These are phyloP conservation scores for Multifurca ochricompacta DNA, from an alignment of 768 basidiomycete species.

Conservation along the genomic window DNA sequence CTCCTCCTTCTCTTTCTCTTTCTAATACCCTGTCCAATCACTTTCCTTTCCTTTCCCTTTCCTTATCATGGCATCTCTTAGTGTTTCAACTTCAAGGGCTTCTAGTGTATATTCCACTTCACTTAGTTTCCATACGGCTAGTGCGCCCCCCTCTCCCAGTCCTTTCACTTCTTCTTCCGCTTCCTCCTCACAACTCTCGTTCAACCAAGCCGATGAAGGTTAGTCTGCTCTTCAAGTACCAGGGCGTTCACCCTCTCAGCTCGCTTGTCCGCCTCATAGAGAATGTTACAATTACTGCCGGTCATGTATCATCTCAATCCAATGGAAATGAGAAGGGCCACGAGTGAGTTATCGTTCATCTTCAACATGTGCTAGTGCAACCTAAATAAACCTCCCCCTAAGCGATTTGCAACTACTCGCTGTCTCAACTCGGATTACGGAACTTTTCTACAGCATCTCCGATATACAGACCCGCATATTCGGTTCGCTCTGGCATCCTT, in stretches of 20 bases:
- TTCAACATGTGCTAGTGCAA: not conserved
- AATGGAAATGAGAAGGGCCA: slow-evolving; percentile 51
- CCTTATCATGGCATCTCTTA: slow-evolving; percentile 19
- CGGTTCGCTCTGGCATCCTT: slow-evolving; percentile 38
- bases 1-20: not conserved
- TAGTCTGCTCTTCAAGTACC: slow-evolving; percentile 4
- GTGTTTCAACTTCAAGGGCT: slow-evolving; percentile 8
- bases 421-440: slow-evolving; percentile 79
- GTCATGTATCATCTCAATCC: slow-evolving; percentile 37
- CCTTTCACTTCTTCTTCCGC: slow-evolving; percentile 29
- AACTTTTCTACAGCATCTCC: slow-evolving; percentile 77
- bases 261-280: slow-evolving; percentile 34
- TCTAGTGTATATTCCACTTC: slow-evolving; percentile 23
- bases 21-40: slow-evolving; percentile 5
- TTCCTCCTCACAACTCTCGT: slow-evolving; percentile 49
- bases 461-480: slow-evolving; percentile 91
- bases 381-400: not conserved
- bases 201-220: slow-evolving; percentile 62
- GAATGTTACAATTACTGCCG: slow-evolving; percentile 63
- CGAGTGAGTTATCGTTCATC: slow-evolving; percentile 54
- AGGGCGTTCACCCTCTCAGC: slow-evolving; percentile 9
- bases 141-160: slow-evolving; percentile 24
- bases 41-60: slow-evolving; percentile 24
- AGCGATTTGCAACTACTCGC: slow-evolving; percentile 74
- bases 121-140: slow-evolving; percentile 24